Evolutionary conservation across 495 filamentous ascomycete species (phyloP).

Genomic region (Podospora australis): DNA sequence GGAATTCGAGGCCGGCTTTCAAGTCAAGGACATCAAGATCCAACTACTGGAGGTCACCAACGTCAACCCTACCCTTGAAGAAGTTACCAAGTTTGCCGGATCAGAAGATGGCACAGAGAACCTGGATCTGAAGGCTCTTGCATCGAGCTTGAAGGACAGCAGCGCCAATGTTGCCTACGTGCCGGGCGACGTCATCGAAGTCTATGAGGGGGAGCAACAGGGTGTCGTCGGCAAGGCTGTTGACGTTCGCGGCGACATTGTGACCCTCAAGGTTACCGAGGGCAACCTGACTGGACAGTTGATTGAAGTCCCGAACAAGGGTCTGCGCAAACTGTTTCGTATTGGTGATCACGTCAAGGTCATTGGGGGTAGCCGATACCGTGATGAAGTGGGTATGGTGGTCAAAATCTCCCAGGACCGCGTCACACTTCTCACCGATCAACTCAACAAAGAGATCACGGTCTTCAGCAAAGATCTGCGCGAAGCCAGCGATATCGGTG

Average conservation of each 20-base stretch:
- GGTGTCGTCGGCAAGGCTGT: constrained; percentile 80
- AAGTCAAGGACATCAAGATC: constrained; percentile 89
- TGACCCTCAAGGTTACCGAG: constrained; percentile 79
- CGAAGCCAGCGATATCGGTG: constrained; percentile 84
- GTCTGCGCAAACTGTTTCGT: constrained; percentile 86
- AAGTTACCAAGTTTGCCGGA: constrained; percentile 90
- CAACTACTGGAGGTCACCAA: constrained; percentile 74
- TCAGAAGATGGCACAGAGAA: constrained; percentile 89
- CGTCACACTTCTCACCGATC: constrained; percentile 86
- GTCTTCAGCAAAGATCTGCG: constrained; percentile 97
- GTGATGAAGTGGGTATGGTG: constrained; percentile 95
- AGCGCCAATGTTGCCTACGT: constrained; percentile 73
- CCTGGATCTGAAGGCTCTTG: constrained; percentile 82
- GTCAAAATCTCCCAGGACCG: constrained; percentile 84
- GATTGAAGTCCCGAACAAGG: constrained; percentile 89
- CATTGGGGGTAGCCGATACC: constrained; percentile 87
- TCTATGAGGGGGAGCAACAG: constrained; percentile 93
- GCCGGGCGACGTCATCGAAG: constrained; percentile 88
- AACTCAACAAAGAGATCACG: constrained; percentile 85
- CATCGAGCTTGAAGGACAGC: constrained; percentile 74
- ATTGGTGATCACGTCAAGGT: constrained; percentile 98
- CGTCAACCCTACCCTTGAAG: constrained; percentile 89
- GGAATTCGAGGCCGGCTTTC: constrained; percentile 86
- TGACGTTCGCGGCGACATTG: constrained; percentile 86
- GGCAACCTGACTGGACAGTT: constrained; percentile 75